Evolutionary conservation across 2,329 filamentous ascomycete species (phyloP), one percentile per base, ranked within the genome.

Genomic region (Mycosphaerella sp.): DNA sequence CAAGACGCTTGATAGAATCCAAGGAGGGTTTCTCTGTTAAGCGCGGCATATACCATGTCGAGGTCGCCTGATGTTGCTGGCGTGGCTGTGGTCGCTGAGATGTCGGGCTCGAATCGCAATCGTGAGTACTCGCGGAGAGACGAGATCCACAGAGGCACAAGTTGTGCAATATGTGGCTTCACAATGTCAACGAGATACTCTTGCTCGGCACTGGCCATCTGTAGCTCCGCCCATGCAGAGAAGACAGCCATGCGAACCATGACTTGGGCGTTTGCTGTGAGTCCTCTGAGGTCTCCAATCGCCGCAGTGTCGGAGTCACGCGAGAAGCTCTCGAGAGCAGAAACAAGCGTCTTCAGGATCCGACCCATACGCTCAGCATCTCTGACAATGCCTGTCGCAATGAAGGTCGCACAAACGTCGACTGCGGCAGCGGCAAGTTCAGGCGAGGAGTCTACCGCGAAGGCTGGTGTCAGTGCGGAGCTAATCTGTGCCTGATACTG

Each of bases 201-300:
- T 61, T 97, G 91, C 65, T 97, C 91, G 4, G 82, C 83, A 70
- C 91, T 97, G 21, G 93, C 89, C 56, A 98, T 90, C 70, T 98
- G 93, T 28, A 98, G 77, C 66, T 96, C 89, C 3, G 93, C 94
- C 93, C 93, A 98, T 1, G 91, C 93, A 1, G 91, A 93, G 68
- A 95, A 95, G 1, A 98, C 86, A 0, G 93, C 86, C 81, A 97
- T 93, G 70, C 95, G 95, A 49, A 98, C 89, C 93, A 98, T 98
- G 43, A 96, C 89, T 65, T 94, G 87, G 0, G 93, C 91, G 67
- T 98, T 98, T 1, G 91, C 89, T 66, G 90, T 96, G 14, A 98
- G 80, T 0, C 88, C 89, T 69, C 88, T 89, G 5, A 98, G 76
- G 60, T 98, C 94, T 13, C 93, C 93, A 65, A 98, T 97, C 17